Conservation (phyloP, 257 asterid genomes). For the Euphrasia confusa region DNA sequence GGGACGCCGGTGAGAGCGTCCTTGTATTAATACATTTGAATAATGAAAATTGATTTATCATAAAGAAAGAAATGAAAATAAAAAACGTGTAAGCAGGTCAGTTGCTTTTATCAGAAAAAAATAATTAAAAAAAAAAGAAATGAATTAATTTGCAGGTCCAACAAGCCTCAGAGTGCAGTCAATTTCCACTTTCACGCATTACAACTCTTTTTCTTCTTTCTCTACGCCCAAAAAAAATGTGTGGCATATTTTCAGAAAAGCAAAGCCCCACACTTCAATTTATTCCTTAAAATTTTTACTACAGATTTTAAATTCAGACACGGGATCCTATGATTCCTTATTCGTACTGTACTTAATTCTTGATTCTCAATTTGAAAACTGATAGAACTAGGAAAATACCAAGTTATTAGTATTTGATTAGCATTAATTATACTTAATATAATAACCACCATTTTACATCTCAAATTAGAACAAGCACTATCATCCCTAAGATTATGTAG, state of each 20-base stretch:
- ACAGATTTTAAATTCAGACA: background rate
- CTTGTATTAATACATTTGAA: too few species aligned
- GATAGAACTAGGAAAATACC: too few species aligned
- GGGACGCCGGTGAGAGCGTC: constrained; percentile 23
- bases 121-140: too few species aligned
- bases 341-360: too few species aligned
- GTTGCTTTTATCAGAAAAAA: too few species aligned
- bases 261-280: background rate
- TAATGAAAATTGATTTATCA: background rate
- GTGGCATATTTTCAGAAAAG: background rate
- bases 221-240: constrained; percentile 7
- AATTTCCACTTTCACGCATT: constrained; percentile 1
- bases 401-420: background rate
- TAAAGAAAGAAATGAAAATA: background rate
- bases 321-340: constrained; percentile 10
- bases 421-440: background rate
- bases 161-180: constrained; percentile 25
- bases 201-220: background rate
- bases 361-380: background rate
- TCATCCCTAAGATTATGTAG: background rate
- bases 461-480: background rate
- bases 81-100: background rate
- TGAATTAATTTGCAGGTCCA: background rate
- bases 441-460: constrained; percentile 3
- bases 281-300: constrained; percentile 16